phyloP scores from a whole-genome alignment of 306 rosid species.

The Oxytropis ochrocephala region DNA sequence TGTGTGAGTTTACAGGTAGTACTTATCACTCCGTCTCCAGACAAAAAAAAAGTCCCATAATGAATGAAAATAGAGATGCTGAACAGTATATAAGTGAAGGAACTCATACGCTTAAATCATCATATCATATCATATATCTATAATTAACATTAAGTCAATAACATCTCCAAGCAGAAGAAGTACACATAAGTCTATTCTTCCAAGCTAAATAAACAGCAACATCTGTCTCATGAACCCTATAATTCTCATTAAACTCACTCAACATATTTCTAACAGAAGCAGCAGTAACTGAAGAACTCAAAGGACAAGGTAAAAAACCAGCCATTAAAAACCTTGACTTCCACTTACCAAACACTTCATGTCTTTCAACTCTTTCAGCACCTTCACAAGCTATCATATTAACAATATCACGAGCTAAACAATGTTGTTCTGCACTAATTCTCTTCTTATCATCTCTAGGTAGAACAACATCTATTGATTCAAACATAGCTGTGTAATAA shows the following conservation, averaged over 20 bases:
- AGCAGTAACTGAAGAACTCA: conserved; percentile 42
- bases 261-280: conserved; percentile 35
- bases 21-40: too few relatives aligned
- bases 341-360: conserved; percentile 82
- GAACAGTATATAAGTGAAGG: too few relatives aligned
- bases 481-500: conserved; percentile 81
- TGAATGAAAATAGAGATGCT: too few relatives aligned
- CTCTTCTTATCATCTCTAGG: conserved; percentile 56
- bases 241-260: conserved; percentile 46
- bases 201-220: conserved; percentile 72
- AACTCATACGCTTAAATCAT: too few relatives aligned
- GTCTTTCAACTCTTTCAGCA: conserved; percentile 81
- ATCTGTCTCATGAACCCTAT: conserved; percentile 30
- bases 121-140: neutral
- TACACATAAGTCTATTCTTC: conserved; percentile 54
- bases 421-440: conserved; percentile 76
- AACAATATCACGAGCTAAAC: conserved; percentile 90
- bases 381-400: conserved; percentile 95
- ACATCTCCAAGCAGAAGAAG: conserved; percentile 84
- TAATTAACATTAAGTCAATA: neutral
- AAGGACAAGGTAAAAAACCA: conserved; percentile 48
- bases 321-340: conserved; percentile 72
- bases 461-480: conserved; percentile 58
- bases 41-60: too few relatives aligned
- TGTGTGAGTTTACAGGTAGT: too few relatives aligned